Percentiles rank a stretch among this genome's conserved stretches.
Conservation (phyloP, 768 basidiomycete genomes). For the Sutorius australiensis region DNA sequence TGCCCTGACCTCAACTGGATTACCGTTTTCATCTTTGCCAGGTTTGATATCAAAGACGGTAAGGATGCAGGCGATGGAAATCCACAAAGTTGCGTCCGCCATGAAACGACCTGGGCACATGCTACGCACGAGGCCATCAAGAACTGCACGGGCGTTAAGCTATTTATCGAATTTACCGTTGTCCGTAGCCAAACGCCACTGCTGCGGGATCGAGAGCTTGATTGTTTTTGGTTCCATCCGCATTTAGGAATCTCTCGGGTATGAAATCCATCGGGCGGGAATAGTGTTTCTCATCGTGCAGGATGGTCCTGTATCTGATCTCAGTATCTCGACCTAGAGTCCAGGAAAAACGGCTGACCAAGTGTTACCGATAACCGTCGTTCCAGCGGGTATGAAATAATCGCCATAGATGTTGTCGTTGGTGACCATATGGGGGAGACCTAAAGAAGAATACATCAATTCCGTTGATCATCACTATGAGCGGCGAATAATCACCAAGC, state of each 20-base stretch:
- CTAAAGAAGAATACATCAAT: constrained; percentile 13
- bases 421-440: constrained; percentile 33
- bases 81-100: constrained; percentile 40
- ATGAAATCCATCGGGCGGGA: constrained; percentile 32
- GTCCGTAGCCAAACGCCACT: constrained; percentile 36
- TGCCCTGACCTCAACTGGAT: constrained; percentile 16
- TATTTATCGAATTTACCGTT: constrained; percentile 21
- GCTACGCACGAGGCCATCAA: constrained; percentile 9
- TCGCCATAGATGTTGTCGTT: constrained; percentile 30
- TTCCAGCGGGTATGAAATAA: constrained; percentile 34
- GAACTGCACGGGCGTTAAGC: background rate
- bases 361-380: constrained; percentile 57
- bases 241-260: constrained; percentile 37
- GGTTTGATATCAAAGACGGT: constrained; percentile 26
- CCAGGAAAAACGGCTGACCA: constrained; percentile 37
- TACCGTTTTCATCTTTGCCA: constrained; percentile 19
- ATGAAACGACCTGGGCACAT: constrained; percentile 45
- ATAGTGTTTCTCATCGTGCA: constrained; percentile 37
- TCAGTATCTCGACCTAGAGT: constrained; percentile 3
- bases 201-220: constrained; percentile 28
- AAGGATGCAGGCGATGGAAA: constrained; percentile 30
- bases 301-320: constrained; percentile 31
- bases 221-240: constrained; percentile 35
- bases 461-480: constrained; percentile 8
- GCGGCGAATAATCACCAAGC: constrained; percentile 25